Evolutionary conservation across 1,139 yeast genomes (phyloP).

Genomic region (Scheffersomyces cryptocercus): DNA sequence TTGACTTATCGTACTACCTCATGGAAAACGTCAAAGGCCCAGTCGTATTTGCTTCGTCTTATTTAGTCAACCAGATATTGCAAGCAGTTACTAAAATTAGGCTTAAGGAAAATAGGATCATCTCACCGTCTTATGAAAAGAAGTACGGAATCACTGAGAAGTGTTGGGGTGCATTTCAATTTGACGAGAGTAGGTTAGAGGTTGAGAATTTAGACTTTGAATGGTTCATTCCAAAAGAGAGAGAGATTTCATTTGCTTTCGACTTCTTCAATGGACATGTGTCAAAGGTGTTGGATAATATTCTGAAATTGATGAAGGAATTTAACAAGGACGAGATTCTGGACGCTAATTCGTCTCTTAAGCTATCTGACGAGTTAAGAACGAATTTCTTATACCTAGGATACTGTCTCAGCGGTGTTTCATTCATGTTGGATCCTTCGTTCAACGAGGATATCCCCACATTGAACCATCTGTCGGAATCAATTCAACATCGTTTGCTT

Average conservation of each 20-base stretch:
- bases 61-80: constrained; percentile 65
- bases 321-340: constrained; percentile 17
- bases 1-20: constrained; percentile 50
- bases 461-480: constrained; percentile 32
- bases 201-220: constrained; percentile 52
- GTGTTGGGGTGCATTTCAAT: constrained; percentile 77
- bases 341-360: constrained; percentile 22
- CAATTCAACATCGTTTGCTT: constrained; percentile 36
- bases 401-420: constrained; percentile 70
- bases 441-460: constrained; percentile 49
- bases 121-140: constrained; percentile 39
- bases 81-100: constrained; percentile 64
- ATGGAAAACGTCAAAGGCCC: constrained; percentile 73
- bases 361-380: constrained; percentile 50
- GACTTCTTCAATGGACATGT: constrained; percentile 57
- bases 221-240: constrained; percentile 73
- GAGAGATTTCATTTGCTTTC: constrained; percentile 63
- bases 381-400: constrained; percentile 59
- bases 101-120: constrained; percentile 54
- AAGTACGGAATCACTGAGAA: constrained; percentile 43
- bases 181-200: constrained; percentile 40
- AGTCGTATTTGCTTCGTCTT: constrained; percentile 46
- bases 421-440: constrained; percentile 73
- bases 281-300: constrained; percentile 39
- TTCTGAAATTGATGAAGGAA: constrained; percentile 39